phyloP scores from a whole-genome alignment of 305 asterid genomes.

The Salvia sclarea region DNA sequence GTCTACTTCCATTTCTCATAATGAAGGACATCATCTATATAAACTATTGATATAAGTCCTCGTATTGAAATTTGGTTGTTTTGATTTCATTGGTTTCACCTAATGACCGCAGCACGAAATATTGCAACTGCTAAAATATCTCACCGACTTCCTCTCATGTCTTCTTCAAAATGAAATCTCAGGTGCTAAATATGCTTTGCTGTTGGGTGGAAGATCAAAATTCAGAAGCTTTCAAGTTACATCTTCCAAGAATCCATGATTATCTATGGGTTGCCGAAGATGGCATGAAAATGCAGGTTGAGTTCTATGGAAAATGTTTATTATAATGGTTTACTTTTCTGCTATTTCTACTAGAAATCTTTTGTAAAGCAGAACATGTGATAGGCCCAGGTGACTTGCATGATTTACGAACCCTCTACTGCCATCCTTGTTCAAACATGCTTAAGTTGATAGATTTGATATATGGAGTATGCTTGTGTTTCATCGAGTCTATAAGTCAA shows the following conservation, averaged over 20 bases:
- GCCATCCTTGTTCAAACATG: constrained; percentile 9
- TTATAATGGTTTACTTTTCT: background rate
- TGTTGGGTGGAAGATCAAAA: constrained; percentile 98
- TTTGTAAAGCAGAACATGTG: constrained; percentile 15
- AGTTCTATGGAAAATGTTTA: background rate
- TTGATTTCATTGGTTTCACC: constrained; percentile 20
- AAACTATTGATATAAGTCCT: constrained; percentile 5
- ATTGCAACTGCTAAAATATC: constrained; percentile 23
- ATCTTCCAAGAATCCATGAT: constrained; percentile 85
- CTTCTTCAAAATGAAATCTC: constrained; percentile 21
- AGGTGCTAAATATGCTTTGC: constrained; percentile 95
- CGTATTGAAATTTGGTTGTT: constrained; percentile 23
- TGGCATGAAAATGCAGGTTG: constrained; percentile 99
- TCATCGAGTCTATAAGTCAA: background rate
- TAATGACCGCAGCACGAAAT: constrained; percentile 6
- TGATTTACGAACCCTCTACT: background rate
- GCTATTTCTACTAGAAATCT: constrained; percentile 17
- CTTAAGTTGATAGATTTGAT: constrained; percentile 12
- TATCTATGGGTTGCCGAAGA: constrained; percentile 98
- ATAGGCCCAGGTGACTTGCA: constrained; percentile 9
- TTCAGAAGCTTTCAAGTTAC: constrained; percentile 89
- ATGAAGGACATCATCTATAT: constrained; percentile 21
- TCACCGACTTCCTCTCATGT: constrained; percentile 7
- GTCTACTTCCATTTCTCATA: constrained; percentile 1
- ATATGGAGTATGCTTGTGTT: constrained; percentile 9